Evolutionary conservation across 2,329 filamentous ascomycete genomes (phyloP).

Genomic region (Pseudodiploospora longispora): DNA sequence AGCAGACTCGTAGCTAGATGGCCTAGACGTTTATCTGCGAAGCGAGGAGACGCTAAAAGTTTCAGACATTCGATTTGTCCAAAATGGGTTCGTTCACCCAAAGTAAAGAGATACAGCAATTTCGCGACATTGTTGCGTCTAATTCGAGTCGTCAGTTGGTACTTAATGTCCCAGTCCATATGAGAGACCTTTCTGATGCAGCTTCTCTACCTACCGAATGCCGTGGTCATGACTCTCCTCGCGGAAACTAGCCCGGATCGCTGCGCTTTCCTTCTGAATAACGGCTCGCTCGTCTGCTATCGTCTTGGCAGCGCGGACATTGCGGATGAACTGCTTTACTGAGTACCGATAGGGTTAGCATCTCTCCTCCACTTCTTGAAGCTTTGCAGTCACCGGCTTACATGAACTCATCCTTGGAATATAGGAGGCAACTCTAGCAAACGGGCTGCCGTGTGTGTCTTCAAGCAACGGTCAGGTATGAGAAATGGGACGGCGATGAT

Average conservation of each 20-base stretch:
- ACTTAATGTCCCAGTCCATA: neutral
- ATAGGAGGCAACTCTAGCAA: neutral
- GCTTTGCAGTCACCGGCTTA: constrained; percentile 14
- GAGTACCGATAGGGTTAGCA: constrained; percentile 10
- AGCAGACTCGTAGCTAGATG: constrained; percentile 94
- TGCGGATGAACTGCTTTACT: constrained; percentile 99
- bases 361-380: constrained; percentile 2
- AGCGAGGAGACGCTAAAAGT: constrained; percentile 89
- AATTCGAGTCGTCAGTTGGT: constrained; percentile 5
- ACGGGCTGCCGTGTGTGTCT: too few species aligned
- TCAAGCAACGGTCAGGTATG: too few species aligned
- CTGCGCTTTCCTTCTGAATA: constrained; percentile 97
- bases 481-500: too few species aligned
- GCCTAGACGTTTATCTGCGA: constrained; percentile 93
- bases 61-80: constrained; percentile 99
- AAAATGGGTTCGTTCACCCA: constrained; percentile 96
- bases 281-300: constrained; percentile 98
- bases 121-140: constrained; percentile 99
- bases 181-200: neutral
- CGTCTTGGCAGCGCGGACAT: constrained; percentile 95
- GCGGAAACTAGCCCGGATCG: constrained; percentile 93
- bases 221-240: constrained; percentile 93
- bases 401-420: constrained; percentile 31
- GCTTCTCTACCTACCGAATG: constrained; percentile 57
- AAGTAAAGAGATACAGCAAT: constrained; percentile 92